Evolutionary conservation across 2,329 filamentous ascomycete genomes (phyloP), one percentile per base, ranked within the genome.

Genomic region (Rosellinia necatrix): DNA sequence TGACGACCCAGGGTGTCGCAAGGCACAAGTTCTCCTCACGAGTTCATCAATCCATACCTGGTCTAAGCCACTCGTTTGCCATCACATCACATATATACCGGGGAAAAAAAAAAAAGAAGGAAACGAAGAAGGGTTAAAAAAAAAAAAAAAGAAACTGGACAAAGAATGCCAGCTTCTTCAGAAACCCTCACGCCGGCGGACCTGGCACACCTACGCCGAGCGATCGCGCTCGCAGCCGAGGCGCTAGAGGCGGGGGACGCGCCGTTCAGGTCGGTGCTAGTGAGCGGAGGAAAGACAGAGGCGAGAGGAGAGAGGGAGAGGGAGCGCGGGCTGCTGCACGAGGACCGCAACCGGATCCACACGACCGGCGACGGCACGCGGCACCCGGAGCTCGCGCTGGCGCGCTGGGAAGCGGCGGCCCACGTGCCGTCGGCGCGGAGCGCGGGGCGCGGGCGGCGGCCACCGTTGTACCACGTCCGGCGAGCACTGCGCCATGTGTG

Each of bases 171-270:
- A 35, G n/a, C n/a, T n/a, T n/a, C 40, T n/a, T n/a, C 55, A 7
- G 27, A 41, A 9, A 3, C 25, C 7, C 35, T 56, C 25, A 56
- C 58, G 10, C 8, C 37, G 2, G 40, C n/a, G 7, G 61, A 66
- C 8, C 35, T 63, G 4, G 6, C 35, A 2, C 61, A 65, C 38
- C 61, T 66, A 35, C 59, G 58, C 10, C 64, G 64, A 5, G 63
- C 62, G 40, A 66, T 72, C 35, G 70, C 64, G 3, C 53, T 73
- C 0, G 71, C 72, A 0, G 61, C 62, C 1, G 66, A 72, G 27
- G 62, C 65, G 3, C 60, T 63, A 1, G 63, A 62, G 0, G 56
- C 68, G 2, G 68, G 64, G 13, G 64, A 66, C 40, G 61, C 58
- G 8, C 64, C 64, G 17, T 66, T 66, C 46, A 63, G 64, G 4